A percentile compares a stretch with the other conserved stretches of the same genome.
These are phyloP conservation scores for Actinomucor elegans DNA, from an alignment of 371 early-diverging fungal species.

Conservation along the genomic window DNA sequence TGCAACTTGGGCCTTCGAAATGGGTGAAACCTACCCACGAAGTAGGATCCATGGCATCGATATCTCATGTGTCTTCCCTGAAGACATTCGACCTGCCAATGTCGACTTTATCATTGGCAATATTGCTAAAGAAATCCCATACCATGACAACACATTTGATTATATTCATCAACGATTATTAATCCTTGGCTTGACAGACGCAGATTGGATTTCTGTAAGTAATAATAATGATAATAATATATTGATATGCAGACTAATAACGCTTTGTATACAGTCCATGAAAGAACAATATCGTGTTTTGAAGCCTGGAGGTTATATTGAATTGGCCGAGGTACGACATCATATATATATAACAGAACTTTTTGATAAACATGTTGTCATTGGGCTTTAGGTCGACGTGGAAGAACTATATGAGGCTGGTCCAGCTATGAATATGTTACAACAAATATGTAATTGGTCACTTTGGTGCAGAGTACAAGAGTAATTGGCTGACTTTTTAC, in stretches of 20 bases:
- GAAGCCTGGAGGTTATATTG: conserved; percentile 45
- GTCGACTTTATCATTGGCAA: conserved; percentile 52
- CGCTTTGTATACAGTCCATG: too few species aligned
- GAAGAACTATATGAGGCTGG: conserved; percentile 1
- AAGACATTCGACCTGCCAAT: conserved; percentile 44
- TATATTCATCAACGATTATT: conserved; percentile 55
- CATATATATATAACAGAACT: neutral
- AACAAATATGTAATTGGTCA: conserved; percentile 7
- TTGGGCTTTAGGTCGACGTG: conserved; percentile 10
- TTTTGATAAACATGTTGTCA: too few species aligned
- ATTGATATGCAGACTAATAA: too few species aligned
- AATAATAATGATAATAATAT: too few species aligned
- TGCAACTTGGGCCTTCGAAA: conserved; percentile 26
- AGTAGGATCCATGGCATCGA: conserved; percentile 40
- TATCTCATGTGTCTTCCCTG: conserved; percentile 43
- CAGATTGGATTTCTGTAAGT: conserved; percentile 25
- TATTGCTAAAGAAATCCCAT: conserved; percentile 52
- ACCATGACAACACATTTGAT: conserved; percentile 53
- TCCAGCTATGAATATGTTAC: neutral
- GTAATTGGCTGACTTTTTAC: too few species aligned
- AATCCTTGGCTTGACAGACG: conserved; percentile 25
- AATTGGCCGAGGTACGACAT: conserved; percentile 33
- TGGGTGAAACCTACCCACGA: conserved; percentile 16
- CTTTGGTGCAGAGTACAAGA: too few species aligned
- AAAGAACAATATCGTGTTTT: conserved; percentile 29